Evolutionary conservation across 768 basidiomycete species (phyloP).

Genomic region (Russula emetica): DNA sequence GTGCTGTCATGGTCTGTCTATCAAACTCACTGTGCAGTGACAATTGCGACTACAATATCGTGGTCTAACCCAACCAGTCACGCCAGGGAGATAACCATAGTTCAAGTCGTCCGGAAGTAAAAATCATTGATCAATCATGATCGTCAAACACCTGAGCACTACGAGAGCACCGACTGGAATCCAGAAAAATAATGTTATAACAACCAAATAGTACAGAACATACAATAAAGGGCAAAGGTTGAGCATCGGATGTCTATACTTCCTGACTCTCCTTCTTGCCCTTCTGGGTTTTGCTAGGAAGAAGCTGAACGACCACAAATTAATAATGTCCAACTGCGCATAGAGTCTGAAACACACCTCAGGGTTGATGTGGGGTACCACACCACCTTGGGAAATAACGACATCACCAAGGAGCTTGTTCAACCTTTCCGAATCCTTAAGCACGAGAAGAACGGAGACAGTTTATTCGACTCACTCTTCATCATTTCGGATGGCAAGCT

Average conservation of each 20-base stretch:
- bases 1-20: not conserved
- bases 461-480: too few relatives aligned
- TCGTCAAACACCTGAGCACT: not conserved
- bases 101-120: not conserved
- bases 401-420: too few relatives aligned
- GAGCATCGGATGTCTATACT: slow-evolving; percentile 18
- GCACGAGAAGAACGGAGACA: too few relatives aligned
- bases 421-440: too few relatives aligned
- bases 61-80: not conserved
- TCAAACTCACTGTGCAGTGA: not conserved
- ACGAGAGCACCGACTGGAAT: not conserved
- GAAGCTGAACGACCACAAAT: slow-evolving; percentile 31
- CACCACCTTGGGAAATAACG: too few relatives aligned
- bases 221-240: slow-evolving; percentile 25
- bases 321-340: not conserved
- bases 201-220: slow-evolving; percentile 24
- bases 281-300: slow-evolving; percentile 48
- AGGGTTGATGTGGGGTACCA: slow-evolving; percentile 52
- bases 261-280: slow-evolving; percentile 52
- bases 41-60: too few relatives aligned
- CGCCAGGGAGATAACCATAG: not conserved
- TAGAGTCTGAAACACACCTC: slow-evolving; percentile 37
- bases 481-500: too few relatives aligned
- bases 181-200: slow-evolving; percentile 28
- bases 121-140: not conserved